Conservation (phyloP, 2,329 filamentous ascomycete species). For the Sporothrix phasma region DNA sequence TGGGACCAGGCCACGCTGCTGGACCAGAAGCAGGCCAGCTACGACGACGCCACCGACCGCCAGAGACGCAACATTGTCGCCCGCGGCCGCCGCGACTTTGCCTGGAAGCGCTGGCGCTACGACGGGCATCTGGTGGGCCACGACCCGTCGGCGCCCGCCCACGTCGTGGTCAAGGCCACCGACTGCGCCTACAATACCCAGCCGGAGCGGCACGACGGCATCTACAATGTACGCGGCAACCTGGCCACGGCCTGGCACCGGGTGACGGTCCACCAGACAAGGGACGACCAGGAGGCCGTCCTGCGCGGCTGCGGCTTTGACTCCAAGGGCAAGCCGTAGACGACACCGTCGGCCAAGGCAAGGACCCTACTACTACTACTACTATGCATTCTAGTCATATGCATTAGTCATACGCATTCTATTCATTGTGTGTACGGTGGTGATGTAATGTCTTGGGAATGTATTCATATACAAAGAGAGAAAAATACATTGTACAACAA, state of each 20-base stretch:
- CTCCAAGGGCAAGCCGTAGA: not conserved
- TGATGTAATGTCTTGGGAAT: no score
- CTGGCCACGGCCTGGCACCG: conserved; percentile 59
- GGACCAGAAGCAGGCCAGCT: conserved; percentile 30
- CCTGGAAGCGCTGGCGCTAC: conserved; percentile 56
- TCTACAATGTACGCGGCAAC: conserved; percentile 56
- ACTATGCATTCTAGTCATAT: no score
- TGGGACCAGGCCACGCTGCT: conserved; percentile 56
- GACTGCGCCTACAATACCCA: conserved; percentile 59
- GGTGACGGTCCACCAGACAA: conserved; percentile 27
- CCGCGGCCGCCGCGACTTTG: conserved; percentile 38
- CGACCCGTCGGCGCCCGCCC: conserved; percentile 26
- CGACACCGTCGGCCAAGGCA: not conserved
- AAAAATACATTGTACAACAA: no score
- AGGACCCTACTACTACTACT: not conserved
- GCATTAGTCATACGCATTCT: no score
- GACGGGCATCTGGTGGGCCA: conserved; percentile 30
- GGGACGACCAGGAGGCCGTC: conserved; percentile 14
- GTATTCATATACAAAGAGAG: no score
- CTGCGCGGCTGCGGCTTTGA: conserved; percentile 18
- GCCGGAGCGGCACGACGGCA: conserved; percentile 48
- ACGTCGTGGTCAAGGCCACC: conserved; percentile 54
- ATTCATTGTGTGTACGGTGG: no score
- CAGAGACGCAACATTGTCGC: conserved; percentile 14
- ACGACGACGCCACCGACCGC: not conserved